Evolutionary conservation across 441 rosid genomes (phyloP).

Genomic region (Erodium texanum): DNA sequence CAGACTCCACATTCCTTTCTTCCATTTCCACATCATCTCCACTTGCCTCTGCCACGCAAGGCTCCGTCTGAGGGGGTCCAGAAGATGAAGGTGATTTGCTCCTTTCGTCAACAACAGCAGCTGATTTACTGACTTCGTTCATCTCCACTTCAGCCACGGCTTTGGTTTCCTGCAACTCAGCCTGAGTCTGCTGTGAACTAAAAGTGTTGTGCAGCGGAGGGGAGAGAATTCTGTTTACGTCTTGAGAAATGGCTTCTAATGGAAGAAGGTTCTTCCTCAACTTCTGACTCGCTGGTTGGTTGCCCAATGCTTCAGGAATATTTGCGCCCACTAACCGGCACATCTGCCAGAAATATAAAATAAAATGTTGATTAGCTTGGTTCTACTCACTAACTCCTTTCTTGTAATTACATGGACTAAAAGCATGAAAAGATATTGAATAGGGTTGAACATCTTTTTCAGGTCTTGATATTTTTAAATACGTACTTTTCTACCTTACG

Average conservation of each 20-base stretch:
- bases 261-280: slow-evolving; percentile 44
- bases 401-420: background rate
- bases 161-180: slow-evolving; percentile 5
- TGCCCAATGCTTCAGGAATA: slow-evolving; percentile 35
- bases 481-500: no score
- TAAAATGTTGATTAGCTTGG: no score
- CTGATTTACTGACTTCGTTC: background rate
- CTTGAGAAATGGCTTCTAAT: slow-evolving; percentile 32
- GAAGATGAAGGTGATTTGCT: background rate
- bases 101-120: no score
- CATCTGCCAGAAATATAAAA: slow-evolving; percentile 34
- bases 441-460: no score
- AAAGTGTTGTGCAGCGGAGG: slow-evolving; percentile 14
- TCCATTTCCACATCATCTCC: no score
- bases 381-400: no score
- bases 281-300: slow-evolving; percentile 35
- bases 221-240: slow-evolving; percentile 40
- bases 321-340: slow-evolving; percentile 52
- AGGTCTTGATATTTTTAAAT: no score
- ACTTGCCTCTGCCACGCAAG: no score
- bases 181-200: slow-evolving; percentile 18
- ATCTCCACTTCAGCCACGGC: slow-evolving; percentile 11
- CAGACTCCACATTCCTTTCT: no score
- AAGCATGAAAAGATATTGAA: background rate
- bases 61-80: background rate